Evolutionary conservation across 371 early-diverging fungal genomes (phyloP).

Genomic region (Parasitella parasitica): DNA sequence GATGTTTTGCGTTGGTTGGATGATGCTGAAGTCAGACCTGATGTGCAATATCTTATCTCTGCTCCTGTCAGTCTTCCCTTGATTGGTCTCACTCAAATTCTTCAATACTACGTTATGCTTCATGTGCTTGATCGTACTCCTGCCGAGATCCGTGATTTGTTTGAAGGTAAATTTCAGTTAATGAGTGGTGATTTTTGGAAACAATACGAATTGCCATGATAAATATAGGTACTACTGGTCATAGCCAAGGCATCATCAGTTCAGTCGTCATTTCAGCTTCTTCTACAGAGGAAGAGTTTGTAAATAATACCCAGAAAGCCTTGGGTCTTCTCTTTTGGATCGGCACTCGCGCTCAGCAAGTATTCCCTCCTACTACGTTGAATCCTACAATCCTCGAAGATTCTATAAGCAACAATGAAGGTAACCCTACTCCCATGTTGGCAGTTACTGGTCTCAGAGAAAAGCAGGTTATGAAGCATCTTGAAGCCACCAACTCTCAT

Average conservation of each 20-base stretch:
- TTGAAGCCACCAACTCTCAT: conserved; percentile 84
- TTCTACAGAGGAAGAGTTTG: conserved; percentile 78
- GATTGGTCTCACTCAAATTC: conserved; percentile 87
- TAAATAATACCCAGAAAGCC: conserved; percentile 81
- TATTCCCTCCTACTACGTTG: conserved; percentile 85
- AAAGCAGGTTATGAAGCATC: conserved; percentile 74
- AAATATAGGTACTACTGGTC: conserved; percentile 84
- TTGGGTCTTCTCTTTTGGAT: conserved; percentile 90
- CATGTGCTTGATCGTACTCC: conserved; percentile 54
- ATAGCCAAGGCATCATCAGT: conserved; percentile 92
- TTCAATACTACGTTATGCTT: conserved; percentile 80
- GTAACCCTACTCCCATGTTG: conserved; percentile 94
- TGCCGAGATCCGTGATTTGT: conserved; percentile 40
- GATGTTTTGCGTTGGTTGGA: conserved; percentile 89
- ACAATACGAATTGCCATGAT: neutral
- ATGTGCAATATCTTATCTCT: conserved; percentile 78
- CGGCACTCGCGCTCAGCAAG: conserved; percentile 86
- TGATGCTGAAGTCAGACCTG: conserved; percentile 83
- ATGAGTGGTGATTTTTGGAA: neutral
- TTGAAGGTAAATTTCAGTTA: conserved; percentile 44
- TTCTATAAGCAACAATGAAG: conserved; percentile 87
- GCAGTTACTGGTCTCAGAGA: conserved; percentile 77
- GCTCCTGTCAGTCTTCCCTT: conserved; percentile 88
- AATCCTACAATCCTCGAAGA: conserved; percentile 88
- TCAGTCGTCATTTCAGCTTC: conserved; percentile 88